Percentiles rank a stretch among this genome's conserved stretches.
Evolutionary conservation across 2,329 filamentous ascomycete genomes (phyloP).

Genomic region (Rutstroemia sp.): DNA sequence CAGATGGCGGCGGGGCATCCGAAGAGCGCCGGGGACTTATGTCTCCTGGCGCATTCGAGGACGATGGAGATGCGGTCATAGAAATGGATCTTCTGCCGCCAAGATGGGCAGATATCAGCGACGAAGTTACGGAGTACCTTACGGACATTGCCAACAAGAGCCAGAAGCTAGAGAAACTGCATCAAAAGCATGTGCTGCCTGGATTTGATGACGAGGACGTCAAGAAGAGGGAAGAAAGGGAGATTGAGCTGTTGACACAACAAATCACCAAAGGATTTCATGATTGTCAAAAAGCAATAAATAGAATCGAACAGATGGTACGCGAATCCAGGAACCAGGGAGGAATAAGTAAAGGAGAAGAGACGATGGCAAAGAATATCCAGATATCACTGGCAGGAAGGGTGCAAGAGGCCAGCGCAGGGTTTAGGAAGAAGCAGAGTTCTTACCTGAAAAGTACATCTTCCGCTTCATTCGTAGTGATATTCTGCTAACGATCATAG

Average conservation of each 20-base stretch:
- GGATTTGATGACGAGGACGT: conserved; percentile 94
- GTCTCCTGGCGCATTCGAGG: conserved; percentile 66
- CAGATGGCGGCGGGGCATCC: conserved; percentile 47
- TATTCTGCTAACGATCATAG: conserved; percentile 35
- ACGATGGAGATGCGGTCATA: conserved; percentile 90
- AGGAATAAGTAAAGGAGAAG: conserved; percentile 72
- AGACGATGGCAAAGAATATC: conserved; percentile 93
- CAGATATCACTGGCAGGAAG: conserved; percentile 83
- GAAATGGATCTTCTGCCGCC: conserved; percentile 97
- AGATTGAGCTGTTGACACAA: conserved; percentile 87
- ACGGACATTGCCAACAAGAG: conserved; percentile 75
- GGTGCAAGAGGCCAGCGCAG: conserved; percentile 85
- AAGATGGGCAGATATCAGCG: conserved; percentile 90
- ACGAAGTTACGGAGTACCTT: conserved; percentile 82
- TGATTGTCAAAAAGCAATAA: conserved; percentile 80
- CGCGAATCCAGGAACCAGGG: conserved; percentile 68
- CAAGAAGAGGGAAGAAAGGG: conserved; percentile 76
- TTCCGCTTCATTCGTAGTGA: background rate
- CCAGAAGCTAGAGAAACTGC: conserved; percentile 78
- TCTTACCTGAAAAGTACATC: conserved; percentile 82
- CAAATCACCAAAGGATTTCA: conserved; percentile 86
- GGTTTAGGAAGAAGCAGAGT: conserved; percentile 95
- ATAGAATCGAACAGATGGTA: conserved; percentile 82
- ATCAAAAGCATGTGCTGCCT: conserved; percentile 94
- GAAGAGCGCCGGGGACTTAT: conserved; percentile 76